Evolutionary conservation across 768 basidiomycete species (phyloP).

Genomic region (Rhodotorula sphaerocarpa): DNA sequence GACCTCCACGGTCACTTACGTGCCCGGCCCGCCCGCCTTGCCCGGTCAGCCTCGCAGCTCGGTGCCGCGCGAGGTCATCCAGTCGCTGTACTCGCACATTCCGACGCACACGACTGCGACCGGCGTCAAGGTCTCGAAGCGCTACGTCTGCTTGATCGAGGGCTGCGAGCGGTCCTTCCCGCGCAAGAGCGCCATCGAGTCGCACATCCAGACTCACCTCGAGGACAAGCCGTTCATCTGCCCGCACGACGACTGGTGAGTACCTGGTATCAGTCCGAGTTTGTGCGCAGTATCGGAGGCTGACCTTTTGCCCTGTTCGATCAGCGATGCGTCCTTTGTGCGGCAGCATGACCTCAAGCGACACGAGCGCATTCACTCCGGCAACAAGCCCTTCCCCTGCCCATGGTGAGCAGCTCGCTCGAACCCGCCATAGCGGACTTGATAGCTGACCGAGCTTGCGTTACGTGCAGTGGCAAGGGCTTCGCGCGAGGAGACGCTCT

Average conservation of each 20-base stretch:
- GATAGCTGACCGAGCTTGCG: too few relatives aligned
- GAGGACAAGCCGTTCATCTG: slow-evolving; percentile 48
- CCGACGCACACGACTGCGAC: slow-evolving; percentile 18
- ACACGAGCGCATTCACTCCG: slow-evolving; percentile 46
- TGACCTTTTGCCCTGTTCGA: not conserved
- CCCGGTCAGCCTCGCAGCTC: slow-evolving; percentile 23
- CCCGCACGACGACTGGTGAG: slow-evolving; percentile 44
- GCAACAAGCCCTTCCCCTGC: slow-evolving; percentile 47
- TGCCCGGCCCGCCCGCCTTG: slow-evolving; percentile 12
- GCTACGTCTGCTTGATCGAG: slow-evolving; percentile 40
- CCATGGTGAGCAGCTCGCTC: slow-evolving; percentile 42
- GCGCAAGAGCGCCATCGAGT: slow-evolving; percentile 44
- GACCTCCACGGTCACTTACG: slow-evolving; percentile 23
- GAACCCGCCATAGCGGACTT: not conserved
- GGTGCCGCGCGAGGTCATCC: slow-evolving; percentile 39
- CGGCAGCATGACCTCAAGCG: slow-evolving; percentile 47
- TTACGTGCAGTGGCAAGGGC: too few relatives aligned
- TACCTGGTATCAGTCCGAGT: slow-evolving; percentile 8
- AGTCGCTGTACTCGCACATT: slow-evolving; percentile 42
- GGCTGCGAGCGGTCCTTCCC: slow-evolving; percentile 41
- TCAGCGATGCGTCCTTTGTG: slow-evolving; percentile 46
- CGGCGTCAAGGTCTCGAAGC: slow-evolving; percentile 31
- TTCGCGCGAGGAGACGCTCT: slow-evolving; percentile 48
- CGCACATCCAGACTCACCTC: slow-evolving; percentile 48
- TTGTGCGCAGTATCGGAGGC: not conserved